Evolutionary conservation across 495 filamentous ascomycete species (phyloP), one percentile per base, ranked within the genome.

Genomic region (Trichoderma reesei): DNA sequence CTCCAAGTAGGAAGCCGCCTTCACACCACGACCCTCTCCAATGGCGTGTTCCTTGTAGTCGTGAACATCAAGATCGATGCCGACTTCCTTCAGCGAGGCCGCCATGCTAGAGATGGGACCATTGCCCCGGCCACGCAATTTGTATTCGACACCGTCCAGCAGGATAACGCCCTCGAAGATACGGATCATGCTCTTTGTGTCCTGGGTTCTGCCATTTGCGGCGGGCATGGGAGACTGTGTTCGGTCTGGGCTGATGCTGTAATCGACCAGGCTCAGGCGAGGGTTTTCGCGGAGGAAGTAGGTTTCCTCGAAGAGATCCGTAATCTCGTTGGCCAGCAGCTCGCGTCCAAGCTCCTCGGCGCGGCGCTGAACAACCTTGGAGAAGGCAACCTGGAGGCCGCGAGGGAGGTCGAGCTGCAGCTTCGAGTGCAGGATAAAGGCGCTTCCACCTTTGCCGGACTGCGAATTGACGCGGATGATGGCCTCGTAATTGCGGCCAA

Each of bases 381-480:
- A 87, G 75, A 98, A 98, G 42, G 90, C 93, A 67, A 96, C 82
- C 75, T 98, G 94, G 60, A 98, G 80, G 31, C 91, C 90, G 69
- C 94, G 91, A 5, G 94, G 94, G 66, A 98, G 83, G 75, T 96
- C 94, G 67, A 98, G 89, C 69, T 96, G 85, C 65, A 98, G 83
- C 59, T 86, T 85, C 59, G 89, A 88, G 71, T 90, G 86, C 72
- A 98, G 92, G 68, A 97, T 87, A 91, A 90, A 98, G 46, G 94
- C 93, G 65, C 91, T 88, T 67, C 94, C 94, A 63, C 92, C 94
- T 78, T 98, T 98, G 63, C 94, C 94, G 66, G 86, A 90, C 72
- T 98, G 94, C 31, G 89, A 93, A 76, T 98, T 98, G 81, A 98
- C 94, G 38, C 93, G 90, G 73, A 98, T 98, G 73, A 97, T 89